These are phyloP conservation scores for Sarocladium strictum DNA, from an alignment of 2,329 filamentous ascomycete genomes.

Conservation along the genomic window DNA sequence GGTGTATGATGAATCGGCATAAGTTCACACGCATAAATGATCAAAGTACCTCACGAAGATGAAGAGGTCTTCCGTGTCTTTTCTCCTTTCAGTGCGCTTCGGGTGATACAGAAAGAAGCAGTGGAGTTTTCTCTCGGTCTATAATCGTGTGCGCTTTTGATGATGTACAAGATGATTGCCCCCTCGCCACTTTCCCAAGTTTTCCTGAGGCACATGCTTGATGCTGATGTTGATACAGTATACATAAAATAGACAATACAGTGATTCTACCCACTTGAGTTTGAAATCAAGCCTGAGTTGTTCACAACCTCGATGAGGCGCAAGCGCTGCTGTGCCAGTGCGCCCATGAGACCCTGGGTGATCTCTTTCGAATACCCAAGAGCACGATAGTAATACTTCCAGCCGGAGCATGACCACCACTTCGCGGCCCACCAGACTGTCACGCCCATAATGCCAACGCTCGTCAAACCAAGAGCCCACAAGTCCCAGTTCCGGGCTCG, in stretches of 20 bases:
- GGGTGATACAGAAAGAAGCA: too few species aligned
- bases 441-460: not conserved
- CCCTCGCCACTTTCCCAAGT: not conserved
- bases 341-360: not conserved
- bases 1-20: not conserved
- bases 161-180: not conserved
- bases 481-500: constrained; percentile 34
- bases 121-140: not conserved
- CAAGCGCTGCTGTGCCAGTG: not conserved
- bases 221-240: not conserved
- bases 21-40: not conserved
- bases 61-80: too few species aligned
- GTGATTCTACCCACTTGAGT: not conserved
- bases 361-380: not conserved
- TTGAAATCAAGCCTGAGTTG: not conserved
- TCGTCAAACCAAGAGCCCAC: constrained; percentile 16
- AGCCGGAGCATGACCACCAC: constrained; percentile 4
- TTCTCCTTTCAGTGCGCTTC: too few species aligned
- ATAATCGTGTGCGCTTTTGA: not conserved
- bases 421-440: not conserved
- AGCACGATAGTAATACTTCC: constrained; percentile 3
- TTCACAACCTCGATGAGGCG: not conserved
- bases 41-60: not conserved
- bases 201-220: not conserved
- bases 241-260: not conserved